Evolutionary conservation across 768 basidiomycete species (phyloP).

Genomic region (Leccinum rimulosum): DNA sequence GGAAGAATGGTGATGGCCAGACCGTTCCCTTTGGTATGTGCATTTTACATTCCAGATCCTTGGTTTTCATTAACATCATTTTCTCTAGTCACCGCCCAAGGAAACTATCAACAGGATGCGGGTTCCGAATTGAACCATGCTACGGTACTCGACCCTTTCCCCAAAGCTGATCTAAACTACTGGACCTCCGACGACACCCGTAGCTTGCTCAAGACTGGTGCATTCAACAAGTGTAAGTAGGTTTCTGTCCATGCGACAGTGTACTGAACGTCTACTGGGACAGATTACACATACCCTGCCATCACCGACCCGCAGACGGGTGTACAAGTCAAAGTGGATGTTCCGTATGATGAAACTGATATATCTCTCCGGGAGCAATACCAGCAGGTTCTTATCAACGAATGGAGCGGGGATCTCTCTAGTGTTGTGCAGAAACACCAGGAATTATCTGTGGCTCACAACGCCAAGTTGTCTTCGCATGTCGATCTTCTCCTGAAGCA

Average conservation of each 20-base stretch:
- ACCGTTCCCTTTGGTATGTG: slow-evolving; percentile 10
- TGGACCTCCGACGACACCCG: slow-evolving; percentile 19
- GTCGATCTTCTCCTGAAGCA: slow-evolving; percentile 7
- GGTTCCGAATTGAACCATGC: not conserved
- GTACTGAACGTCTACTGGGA: not conserved
- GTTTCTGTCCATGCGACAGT: not conserved
- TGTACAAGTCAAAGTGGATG: slow-evolving; percentile 13
- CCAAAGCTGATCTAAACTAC: slow-evolving; percentile 1
- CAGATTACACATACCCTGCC: slow-evolving; percentile 22
- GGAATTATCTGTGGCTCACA: not conserved
- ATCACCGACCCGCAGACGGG: slow-evolving; percentile 10
- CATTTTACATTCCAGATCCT: not conserved
- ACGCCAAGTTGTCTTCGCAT: not conserved
- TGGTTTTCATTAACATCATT: not conserved
- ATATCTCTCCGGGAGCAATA: slow-evolving; percentile 5
- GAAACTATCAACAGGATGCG: slow-evolving; percentile 3
- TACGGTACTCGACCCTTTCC: slow-evolving; percentile 16
- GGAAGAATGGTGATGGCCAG: slow-evolving; percentile 9
- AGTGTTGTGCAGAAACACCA: not conserved
- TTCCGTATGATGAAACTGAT: slow-evolving; percentile 8
- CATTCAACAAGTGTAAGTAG: slow-evolving; percentile 6
- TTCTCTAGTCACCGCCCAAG: slow-evolving; percentile 1
- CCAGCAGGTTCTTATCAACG: slow-evolving; percentile 1
- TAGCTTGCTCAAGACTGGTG: not conserved
- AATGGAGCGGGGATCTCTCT: slow-evolving; percentile 1